Evolutionary conservation across 225 moss, liverwort and hornwort species (phyloP).

Genomic region (Straminergon stramineum): DNA sequence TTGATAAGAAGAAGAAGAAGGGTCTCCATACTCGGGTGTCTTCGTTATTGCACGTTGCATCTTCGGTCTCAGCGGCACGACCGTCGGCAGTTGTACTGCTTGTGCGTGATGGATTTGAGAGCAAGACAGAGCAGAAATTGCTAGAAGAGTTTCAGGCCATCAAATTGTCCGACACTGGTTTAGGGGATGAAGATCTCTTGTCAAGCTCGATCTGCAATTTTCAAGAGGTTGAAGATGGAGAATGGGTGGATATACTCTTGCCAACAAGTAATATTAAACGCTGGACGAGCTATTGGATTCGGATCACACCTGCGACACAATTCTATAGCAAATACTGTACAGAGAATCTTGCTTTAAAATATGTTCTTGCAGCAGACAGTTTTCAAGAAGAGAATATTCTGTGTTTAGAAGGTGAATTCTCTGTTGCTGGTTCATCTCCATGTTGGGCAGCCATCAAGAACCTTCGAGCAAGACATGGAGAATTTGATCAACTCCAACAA

Average conservation of each 20-base stretch:
- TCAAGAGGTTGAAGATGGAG: constrained; percentile 77
- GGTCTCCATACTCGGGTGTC: constrained; percentile 51
- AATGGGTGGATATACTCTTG: constrained; percentile 57
- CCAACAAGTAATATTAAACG: neutral
- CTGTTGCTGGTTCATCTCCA: neutral
- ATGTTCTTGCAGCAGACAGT: neutral
- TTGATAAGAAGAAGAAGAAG: constrained; percentile 36
- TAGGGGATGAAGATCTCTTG: neutral
- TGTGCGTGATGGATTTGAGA: constrained; percentile 32
- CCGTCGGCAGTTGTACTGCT: constrained; percentile 65
- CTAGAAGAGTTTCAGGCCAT: constrained; percentile 30
- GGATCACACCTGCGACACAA: neutral
- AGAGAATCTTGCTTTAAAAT: neutral
- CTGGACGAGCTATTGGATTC: constrained; percentile 44
- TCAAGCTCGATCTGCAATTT: constrained; percentile 9
- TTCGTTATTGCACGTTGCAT: constrained; percentile 44
- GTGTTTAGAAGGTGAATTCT: neutral
- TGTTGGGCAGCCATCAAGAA: constrained; percentile 30
- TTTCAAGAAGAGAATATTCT: neutral
- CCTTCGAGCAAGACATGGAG: constrained; percentile 13
- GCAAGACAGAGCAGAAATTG: constrained; percentile 22
- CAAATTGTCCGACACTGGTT: neutral
- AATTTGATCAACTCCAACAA: constrained; percentile 6
- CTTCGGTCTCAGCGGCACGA: constrained; percentile 35
- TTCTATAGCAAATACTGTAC: neutral